Evolutionary conservation across 192 early-diverging fungal genomes (phyloP), one percentile per base, ranked within the genome.

Genomic region (Entomortierella lignicola): DNA sequence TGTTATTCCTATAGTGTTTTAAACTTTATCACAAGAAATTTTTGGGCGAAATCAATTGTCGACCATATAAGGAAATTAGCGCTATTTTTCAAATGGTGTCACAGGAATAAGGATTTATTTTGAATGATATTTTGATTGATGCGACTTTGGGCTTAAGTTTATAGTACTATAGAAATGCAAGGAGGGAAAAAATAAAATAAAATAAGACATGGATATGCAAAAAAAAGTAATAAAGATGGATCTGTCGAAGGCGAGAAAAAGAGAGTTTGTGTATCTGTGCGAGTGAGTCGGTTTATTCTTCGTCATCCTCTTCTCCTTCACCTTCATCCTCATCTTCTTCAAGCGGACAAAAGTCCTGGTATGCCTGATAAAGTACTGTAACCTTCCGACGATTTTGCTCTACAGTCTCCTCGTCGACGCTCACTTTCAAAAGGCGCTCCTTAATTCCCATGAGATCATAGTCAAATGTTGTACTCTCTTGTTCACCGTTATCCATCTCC

Each of bases 391-490:
- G 66, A 66, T 79, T 79, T 37, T 69, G 68, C 18, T 79, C 67
- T 10, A 79, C 68, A 25, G 68, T 79, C 29, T 65, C 52, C 50
- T 79, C 43, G 8, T 69, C 75, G 11, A 42, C 39, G 26, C 23
- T 55, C 18, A 67, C 52, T 7, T 51, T 51, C 17, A 18, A 30
- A 6, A 79, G 67, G 8, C 68, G 66, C 37, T 69, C 63, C 57
- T 70, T 69, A 57, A 79, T 79, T 29, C 75, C 75, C 39, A 79
- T 61, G 21, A 79, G 32, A 61, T 79, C 75, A 50, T 79, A 79
- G n/a, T 79, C 75, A 23, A 79, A 79, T 31, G 68, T 61, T 8
- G 66, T 60, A 29, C 74, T 69, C 52, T 80, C 63, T 43, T 72
- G 66, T 13, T 77, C 81, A 34, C 50, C 69, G 37, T 48, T 61